Conservation (phyloP, 495 filamentous ascomycete species). For the Haplographium delicatum region DNA sequence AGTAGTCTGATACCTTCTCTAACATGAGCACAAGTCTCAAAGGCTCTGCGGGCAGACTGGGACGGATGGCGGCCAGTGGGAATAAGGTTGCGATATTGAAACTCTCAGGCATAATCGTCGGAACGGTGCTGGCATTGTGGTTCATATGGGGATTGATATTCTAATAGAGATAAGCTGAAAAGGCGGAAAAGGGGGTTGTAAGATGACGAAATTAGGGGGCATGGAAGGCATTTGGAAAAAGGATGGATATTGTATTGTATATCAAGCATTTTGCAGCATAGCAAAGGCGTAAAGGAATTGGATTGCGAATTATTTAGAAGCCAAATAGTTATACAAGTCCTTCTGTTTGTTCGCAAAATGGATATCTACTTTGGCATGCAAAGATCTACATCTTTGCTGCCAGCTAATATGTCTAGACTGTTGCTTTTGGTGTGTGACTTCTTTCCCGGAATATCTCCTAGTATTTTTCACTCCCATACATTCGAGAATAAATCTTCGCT, state of each 20-base stretch:
- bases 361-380: too few species aligned
- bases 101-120: conserved; percentile 77
- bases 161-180: conserved; percentile 28
- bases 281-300: conserved; percentile 21
- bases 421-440: background rate
- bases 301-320: conserved; percentile 2
- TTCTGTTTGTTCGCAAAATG: too few species aligned
- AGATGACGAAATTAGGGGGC: conserved; percentile 14
- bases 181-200: conserved; percentile 25
- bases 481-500: conserved; percentile 88
- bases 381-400: too few species aligned
- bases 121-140: conserved; percentile 66
- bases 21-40: conserved; percentile 63
- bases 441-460: background rate
- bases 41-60: conserved; percentile 78
- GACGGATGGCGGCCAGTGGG: conserved; percentile 85
- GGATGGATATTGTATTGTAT: conserved; percentile 18
- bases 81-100: conserved; percentile 89
- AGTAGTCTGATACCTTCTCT: conserved; percentile 50
- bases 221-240: background rate
- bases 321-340: background rate
- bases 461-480: conserved; percentile 55
- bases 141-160: conserved; percentile 65
- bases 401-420: too few species aligned
- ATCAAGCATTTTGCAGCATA: conserved; percentile 20